Conservation (phyloP, 164 flowering plant species). For the Vitis rotundifolia region DNA sequence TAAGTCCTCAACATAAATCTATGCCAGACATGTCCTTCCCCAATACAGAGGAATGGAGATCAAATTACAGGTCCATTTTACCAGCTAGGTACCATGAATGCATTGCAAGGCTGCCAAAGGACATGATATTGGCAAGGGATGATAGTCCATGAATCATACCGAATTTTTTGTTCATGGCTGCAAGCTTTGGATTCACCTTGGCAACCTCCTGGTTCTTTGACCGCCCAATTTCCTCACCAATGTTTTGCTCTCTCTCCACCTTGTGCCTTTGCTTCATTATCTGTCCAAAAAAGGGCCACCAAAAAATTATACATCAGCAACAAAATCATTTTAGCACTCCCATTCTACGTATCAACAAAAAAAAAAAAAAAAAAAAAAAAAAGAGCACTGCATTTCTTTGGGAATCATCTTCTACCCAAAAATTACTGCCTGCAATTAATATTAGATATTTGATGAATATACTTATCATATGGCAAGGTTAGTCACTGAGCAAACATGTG, state of each 20-base stretch:
- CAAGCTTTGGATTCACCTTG: conserved; percentile 80
- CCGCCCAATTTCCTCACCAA: conserved; percentile 96
- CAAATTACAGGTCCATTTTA: conserved; percentile 59
- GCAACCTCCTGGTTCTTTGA: conserved; percentile 81
- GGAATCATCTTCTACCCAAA: not conserved
- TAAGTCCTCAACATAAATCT: not conserved
- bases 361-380: not conserved
- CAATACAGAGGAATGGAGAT: not conserved
- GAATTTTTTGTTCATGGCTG: conserved; percentile 97
- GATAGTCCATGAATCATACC: conserved; percentile 99
- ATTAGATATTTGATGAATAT: too few species aligned
- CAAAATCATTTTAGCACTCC: not conserved
- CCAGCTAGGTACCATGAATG: conserved; percentile 98
- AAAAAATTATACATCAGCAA: not conserved
- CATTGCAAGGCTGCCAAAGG: conserved; percentile 93
- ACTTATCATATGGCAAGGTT: too few species aligned
- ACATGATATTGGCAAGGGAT: conserved; percentile 84
- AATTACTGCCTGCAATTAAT: not conserved
- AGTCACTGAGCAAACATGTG: too few species aligned
- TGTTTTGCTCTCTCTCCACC: conserved; percentile 82
- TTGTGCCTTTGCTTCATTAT: conserved; percentile 99
- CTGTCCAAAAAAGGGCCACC: conserved; percentile 30
- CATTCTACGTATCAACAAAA: not conserved
- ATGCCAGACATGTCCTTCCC: not conserved
- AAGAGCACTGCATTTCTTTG: not conserved